Conservation (phyloP, 805 yeast species). For the Starmerella etchellsii region DNA sequence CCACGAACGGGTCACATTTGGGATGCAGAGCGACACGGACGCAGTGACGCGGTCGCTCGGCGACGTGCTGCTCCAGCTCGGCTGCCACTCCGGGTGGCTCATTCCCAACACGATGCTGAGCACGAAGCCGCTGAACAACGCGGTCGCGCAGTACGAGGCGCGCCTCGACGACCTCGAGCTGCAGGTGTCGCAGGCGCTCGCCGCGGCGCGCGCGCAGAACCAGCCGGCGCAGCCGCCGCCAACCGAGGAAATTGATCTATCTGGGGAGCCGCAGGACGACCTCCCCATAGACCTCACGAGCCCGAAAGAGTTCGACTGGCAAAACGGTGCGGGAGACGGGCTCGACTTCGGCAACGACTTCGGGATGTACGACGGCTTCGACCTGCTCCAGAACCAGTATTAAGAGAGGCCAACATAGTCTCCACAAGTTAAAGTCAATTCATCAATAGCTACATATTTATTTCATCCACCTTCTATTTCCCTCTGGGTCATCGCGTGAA, state of each 20-base stretch:
- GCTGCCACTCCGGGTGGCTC: slow-evolving; percentile 19
- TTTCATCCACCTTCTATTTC: background rate
- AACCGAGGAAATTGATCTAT: background rate
- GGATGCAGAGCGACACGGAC: slow-evolving; percentile 11
- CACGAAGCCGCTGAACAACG: slow-evolving; percentile 14
- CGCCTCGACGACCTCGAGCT: slow-evolving; percentile 12
- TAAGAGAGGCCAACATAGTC: background rate
- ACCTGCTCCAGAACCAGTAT: too few relatives aligned
- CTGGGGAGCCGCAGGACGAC: background rate
- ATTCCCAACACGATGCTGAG: slow-evolving; percentile 20
- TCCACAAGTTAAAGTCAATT: too few relatives aligned
- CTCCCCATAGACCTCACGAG: background rate
- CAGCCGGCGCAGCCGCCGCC: background rate
- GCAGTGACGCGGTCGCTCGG: slow-evolving; percentile 18
- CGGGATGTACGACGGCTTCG: slow-evolving; percentile 4
- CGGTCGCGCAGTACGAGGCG: slow-evolving; percentile 15
- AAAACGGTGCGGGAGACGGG: too few relatives aligned
- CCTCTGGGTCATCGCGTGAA: background rate
- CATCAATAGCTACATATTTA: too few relatives aligned
- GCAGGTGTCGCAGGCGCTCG: slow-evolving; percentile 8
- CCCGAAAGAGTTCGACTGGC: background rate
- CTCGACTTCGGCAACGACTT: slow-evolving; percentile 1
- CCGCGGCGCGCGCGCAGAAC: background rate
- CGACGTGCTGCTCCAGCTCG: slow-evolving; percentile 20
- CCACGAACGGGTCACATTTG: too few relatives aligned